These are phyloP conservation scores for Acanthamoeba lenticulata DNA, from an alignment of 208 protist genomes.

Conservation along the genomic window DNA sequence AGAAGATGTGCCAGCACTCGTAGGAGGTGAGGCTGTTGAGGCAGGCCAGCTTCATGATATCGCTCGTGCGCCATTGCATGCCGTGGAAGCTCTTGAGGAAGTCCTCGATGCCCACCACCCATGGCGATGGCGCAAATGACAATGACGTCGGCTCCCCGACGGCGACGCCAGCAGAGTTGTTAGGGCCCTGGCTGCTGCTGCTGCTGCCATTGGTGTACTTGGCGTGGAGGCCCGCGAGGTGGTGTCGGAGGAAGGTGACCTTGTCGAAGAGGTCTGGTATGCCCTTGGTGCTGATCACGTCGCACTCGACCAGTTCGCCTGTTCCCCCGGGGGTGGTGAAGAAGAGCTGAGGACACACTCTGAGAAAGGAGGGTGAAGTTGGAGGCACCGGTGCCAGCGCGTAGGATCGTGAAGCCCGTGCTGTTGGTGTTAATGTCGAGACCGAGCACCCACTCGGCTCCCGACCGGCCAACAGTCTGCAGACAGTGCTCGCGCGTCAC, in stretches of 20 bases:
- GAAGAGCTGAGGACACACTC: neutral
- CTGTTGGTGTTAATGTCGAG: slow-evolving; percentile 43
- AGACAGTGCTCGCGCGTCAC: neutral
- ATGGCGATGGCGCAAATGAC: neutral
- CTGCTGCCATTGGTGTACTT: neutral
- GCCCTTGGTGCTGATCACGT: neutral
- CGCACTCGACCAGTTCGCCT: neutral
- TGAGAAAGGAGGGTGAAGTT: neutral
- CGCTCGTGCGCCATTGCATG: slow-evolving; percentile 33
- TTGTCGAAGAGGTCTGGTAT: slow-evolving; percentile 15
- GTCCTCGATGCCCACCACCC: slow-evolving; percentile 52
- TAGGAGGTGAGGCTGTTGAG: slow-evolving; percentile 21
- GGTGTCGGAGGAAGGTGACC: neutral
- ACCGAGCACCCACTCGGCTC: neutral
- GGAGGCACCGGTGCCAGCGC: neutral
- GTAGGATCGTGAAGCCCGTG: slow-evolving; percentile 34
- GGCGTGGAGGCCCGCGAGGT: neutral
- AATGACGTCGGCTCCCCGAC: neutral
- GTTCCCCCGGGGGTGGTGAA: neutral
- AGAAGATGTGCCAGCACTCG: slow-evolving; percentile 28
- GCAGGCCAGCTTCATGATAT: slow-evolving; percentile 57
- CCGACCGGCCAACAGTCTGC: neutral
- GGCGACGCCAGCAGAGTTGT: neutral
- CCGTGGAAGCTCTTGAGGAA: slow-evolving; percentile 26
- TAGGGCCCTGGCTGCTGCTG: neutral